Percentiles rank a stretch among this genome's conserved stretches.
phyloP scores from a whole-genome alignment of 371 early-diverging fungal species.

The Nematocida major region DNA sequence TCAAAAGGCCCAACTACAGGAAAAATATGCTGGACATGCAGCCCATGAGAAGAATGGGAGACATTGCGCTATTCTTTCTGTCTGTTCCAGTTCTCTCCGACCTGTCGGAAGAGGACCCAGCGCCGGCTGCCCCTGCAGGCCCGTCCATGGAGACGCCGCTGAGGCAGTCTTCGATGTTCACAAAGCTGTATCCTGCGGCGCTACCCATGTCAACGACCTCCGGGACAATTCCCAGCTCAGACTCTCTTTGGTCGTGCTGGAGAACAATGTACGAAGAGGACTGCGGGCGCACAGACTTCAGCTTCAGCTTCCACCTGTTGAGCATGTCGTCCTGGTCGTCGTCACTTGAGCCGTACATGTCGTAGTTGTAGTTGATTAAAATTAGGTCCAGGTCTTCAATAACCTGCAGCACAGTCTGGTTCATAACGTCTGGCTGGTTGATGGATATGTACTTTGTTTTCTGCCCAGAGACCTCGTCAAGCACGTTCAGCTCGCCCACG shows the following conservation, averaged over 20 bases:
- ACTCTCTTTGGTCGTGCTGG: slow-evolving; percentile 59
- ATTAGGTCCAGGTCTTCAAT: slow-evolving; percentile 57
- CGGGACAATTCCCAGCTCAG: slow-evolving; percentile 54
- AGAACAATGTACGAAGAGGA: slow-evolving; percentile 61
- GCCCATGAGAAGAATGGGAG: not conserved
- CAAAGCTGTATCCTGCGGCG: slow-evolving; percentile 59
- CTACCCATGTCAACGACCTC: slow-evolving; percentile 55
- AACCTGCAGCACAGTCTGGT: slow-evolving; percentile 51
- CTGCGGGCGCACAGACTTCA: slow-evolving; percentile 50
- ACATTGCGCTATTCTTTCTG: slow-evolving; percentile 17
- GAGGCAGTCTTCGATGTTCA: slow-evolving; percentile 60
- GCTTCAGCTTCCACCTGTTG: slow-evolving; percentile 46
- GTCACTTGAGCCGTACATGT: slow-evolving; percentile 55
- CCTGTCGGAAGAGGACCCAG: not conserved
- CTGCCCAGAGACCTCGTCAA: slow-evolving; percentile 43
- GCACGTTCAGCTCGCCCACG: slow-evolving; percentile 48
- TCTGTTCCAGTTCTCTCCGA: not conserved
- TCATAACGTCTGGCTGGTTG: slow-evolving; percentile 42
- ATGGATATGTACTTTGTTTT: slow-evolving; percentile 60
- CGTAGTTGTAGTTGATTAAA: slow-evolving; percentile 57
- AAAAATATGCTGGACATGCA: slow-evolving; percentile 4
- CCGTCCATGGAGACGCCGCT: slow-evolving; percentile 44
- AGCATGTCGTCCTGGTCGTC: slow-evolving; percentile 46
- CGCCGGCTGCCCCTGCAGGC: not conserved
- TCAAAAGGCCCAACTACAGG: not conserved